A percentile compares a stretch with the other conserved stretches of the same genome.
phyloP scores from a whole-genome alignment of 148 eudicot species.

The Cornus suecica region DNA sequence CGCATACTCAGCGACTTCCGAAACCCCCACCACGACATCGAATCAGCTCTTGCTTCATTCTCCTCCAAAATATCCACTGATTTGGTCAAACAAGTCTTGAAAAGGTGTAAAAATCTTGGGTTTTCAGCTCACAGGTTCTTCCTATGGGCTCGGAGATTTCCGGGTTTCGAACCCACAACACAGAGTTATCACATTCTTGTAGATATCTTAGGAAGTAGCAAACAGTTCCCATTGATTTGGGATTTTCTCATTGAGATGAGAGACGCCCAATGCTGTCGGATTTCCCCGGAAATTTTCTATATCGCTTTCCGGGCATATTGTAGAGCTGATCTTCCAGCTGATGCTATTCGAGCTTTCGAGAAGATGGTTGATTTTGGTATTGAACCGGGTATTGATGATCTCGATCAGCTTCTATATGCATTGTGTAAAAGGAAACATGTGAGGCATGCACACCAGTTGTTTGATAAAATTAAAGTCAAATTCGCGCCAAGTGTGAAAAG shows the following conservation, averaged over 20 bases:
- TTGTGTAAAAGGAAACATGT: constrained; percentile 65
- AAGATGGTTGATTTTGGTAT: constrained; percentile 70
- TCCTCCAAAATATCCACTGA: constrained; percentile 36
- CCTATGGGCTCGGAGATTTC: constrained; percentile 55
- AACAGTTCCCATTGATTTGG: constrained; percentile 81
- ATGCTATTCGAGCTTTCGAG: constrained; percentile 63
- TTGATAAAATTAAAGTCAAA: constrained; percentile 45
- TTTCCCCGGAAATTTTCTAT: constrained; percentile 54
- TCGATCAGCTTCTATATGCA: constrained; percentile 58
- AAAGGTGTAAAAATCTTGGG: constrained; percentile 66
- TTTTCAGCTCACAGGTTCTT: constrained; percentile 83
- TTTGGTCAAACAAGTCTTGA: constrained; percentile 63
- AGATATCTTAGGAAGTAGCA: constrained; percentile 58
- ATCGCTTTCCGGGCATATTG: constrained; percentile 58
- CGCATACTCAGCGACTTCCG: constrained; percentile 74
- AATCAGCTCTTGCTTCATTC: constrained; percentile 53
- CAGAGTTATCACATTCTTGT: constrained; percentile 52
- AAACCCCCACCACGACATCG: constrained; percentile 68
- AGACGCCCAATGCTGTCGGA: constrained; percentile 29
- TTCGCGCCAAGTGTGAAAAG: constrained; percentile 43
- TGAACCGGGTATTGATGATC: constrained; percentile 41
- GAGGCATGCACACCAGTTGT: constrained; percentile 58
- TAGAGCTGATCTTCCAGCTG: constrained; percentile 67
- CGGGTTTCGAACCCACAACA: constrained; percentile 45
- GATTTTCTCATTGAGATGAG: constrained; percentile 59